These are phyloP conservation scores for Mortierella sp. DNA, from an alignment of 371 early-diverging fungal genomes.

Conservation along the genomic window DNA sequence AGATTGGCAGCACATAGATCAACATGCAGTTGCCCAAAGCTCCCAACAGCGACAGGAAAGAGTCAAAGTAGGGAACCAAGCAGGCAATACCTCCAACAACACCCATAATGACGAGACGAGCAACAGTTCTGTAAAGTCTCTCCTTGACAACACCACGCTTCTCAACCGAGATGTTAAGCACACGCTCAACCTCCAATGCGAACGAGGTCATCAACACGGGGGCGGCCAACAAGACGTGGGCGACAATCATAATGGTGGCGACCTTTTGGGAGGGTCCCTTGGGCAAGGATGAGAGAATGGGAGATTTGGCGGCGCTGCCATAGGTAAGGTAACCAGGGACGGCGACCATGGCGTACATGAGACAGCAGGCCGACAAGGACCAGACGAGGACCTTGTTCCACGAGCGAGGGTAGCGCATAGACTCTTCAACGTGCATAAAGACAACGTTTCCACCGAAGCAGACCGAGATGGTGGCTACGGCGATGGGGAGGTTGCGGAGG, in stretches of 20 bases:
- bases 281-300: conserved; percentile 80
- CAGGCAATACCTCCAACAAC: conserved; percentile 73
- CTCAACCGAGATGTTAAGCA: conserved; percentile 31
- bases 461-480: conserved; percentile 78
- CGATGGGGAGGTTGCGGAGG: conserved; percentile 69
- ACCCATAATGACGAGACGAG: conserved; percentile 68
- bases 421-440: conserved; percentile 87
- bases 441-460: conserved; percentile 87
- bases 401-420: conserved; percentile 81
- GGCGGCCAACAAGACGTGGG: conserved; percentile 86
- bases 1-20: conserved; percentile 87
- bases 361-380: conserved; percentile 79
- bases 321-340: conserved; percentile 85
- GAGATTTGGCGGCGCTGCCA: conserved; percentile 74
- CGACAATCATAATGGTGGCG: conserved; percentile 82
- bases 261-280: conserved; percentile 61
- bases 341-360: conserved; percentile 82
- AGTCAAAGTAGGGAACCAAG: conserved; percentile 84
- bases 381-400: conserved; percentile 80
- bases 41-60: conserved; percentile 86
- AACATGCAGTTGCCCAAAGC: conserved; percentile 83
- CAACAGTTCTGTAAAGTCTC: conserved; percentile 64
- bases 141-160: conserved; percentile 40
- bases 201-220: conserved; percentile 88
- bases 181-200: conserved; percentile 75